These are phyloP conservation scores for Saksenaea oblongispora DNA, from an alignment of 371 early-diverging fungal genomes.

Conservation along the genomic window DNA sequence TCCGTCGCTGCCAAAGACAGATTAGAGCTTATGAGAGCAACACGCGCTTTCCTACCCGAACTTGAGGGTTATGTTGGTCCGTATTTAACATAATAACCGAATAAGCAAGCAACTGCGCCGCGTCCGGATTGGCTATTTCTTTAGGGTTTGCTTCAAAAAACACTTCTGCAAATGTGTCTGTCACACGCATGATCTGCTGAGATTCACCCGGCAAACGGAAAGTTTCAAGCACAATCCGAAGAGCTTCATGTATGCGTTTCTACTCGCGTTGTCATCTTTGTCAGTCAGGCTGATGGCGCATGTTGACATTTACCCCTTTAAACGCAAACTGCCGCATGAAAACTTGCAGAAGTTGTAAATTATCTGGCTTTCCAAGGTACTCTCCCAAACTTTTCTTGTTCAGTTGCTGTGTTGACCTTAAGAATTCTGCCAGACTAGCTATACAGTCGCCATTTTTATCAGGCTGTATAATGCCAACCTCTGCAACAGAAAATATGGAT, in stretches of 20 bases:
- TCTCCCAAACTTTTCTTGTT: conserved; percentile 87
- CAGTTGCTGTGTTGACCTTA: conserved; percentile 72
- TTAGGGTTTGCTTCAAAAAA: conserved; percentile 70
- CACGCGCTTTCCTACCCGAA: conserved; percentile 47
- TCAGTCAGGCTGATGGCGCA: neutral
- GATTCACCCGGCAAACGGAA: conserved; percentile 95
- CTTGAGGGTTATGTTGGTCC: conserved; percentile 90
- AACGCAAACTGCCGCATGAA: conserved; percentile 90
- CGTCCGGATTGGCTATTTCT: conserved; percentile 70
- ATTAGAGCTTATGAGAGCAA: neutral
- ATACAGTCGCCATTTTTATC: conserved; percentile 49
- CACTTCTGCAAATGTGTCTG: conserved; percentile 81
- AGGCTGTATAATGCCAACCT: conserved; percentile 48
- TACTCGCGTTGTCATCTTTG: conserved; percentile 3
- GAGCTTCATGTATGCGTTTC: conserved; percentile 85
- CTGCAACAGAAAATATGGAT: conserved; percentile 19
- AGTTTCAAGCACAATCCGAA: conserved; percentile 79
- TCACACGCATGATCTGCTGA: conserved; percentile 91
- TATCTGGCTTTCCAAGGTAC: conserved; percentile 83
- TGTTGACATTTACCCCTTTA: conserved; percentile 48
- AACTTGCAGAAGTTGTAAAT: conserved; percentile 72
- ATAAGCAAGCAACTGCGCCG: conserved; percentile 83
- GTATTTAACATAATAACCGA: conserved; percentile 94
- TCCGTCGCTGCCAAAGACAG: conserved; percentile 57
- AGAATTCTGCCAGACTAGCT: conserved; percentile 67